These are phyloP conservation scores for Candida insectalens DNA, from an alignment of 805 yeast genomes.

Conservation along the genomic window DNA sequence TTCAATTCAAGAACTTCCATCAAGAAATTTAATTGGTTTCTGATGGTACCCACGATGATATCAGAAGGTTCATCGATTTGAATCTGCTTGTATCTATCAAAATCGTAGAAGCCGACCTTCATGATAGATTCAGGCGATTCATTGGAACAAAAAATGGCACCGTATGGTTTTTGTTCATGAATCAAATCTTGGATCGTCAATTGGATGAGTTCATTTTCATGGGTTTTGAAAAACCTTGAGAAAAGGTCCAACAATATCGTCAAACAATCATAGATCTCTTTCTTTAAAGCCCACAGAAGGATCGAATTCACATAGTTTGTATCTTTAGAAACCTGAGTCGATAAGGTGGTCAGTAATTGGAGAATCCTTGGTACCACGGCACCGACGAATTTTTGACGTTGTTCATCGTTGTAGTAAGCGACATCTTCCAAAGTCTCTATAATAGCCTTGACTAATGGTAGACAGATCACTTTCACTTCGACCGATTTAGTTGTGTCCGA, in stretches of 20 bases:
- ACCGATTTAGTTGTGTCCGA: constrained; percentile 12
- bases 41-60: constrained; percentile 13
- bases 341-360: constrained; percentile 15
- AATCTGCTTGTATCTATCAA: constrained; percentile 12
- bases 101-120: constrained; percentile 12
- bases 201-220: constrained; percentile 5
- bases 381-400: constrained; percentile 28
- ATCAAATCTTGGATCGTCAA: constrained; percentile 13
- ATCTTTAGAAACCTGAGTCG: constrained; percentile 1
- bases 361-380: constrained; percentile 17
- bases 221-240: constrained; percentile 10
- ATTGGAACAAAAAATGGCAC: constrained; percentile 6
- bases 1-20: constrained; percentile 17
- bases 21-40: constrained; percentile 23
- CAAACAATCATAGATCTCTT: constrained; percentile 21
- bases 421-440: constrained; percentile 43
- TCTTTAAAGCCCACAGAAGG: constrained; percentile 15
- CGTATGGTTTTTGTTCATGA: constrained; percentile 11
- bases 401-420: constrained; percentile 29
- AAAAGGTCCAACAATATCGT: constrained; percentile 17
- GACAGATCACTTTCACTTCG: constrained; percentile 36
- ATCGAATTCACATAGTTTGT: constrained; percentile 6
- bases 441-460: constrained; percentile 44
- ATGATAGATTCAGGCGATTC: neutral
- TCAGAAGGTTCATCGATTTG: constrained; percentile 12